Evolutionary conservation across 768 basidiomycete genomes (phyloP).

Genomic region (Tremella yokohamensis): DNA sequence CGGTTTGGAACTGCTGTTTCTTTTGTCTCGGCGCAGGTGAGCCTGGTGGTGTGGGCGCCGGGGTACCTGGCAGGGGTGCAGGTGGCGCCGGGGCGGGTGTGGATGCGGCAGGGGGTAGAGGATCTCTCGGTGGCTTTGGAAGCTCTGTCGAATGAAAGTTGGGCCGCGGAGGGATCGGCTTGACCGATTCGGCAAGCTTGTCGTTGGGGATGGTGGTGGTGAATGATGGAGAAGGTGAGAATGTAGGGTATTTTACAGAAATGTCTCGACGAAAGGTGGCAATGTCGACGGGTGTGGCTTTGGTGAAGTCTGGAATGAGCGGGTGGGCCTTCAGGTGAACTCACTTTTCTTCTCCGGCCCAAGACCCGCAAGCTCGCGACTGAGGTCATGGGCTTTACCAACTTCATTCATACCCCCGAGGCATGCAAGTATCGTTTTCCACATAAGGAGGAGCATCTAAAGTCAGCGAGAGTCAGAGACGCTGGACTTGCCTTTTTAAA

Average conservation of each 20-base stretch:
- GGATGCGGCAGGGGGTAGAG: constrained; percentile 54
- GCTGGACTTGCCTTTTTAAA: constrained; percentile 75
- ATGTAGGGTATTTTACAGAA: constrained; percentile 92
- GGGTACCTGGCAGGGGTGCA: constrained; percentile 63
- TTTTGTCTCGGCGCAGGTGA: constrained; percentile 71
- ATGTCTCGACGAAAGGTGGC: constrained; percentile 85
- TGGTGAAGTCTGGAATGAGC: constrained; percentile 61
- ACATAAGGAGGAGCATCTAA: constrained; percentile 66
- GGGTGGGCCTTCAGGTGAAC: constrained; percentile 6
- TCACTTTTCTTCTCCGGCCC: constrained; percentile 51
- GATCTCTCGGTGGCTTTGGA: constrained; percentile 14
- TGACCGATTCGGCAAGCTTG: constrained; percentile 82
- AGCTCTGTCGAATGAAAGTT: constrained; percentile 72
- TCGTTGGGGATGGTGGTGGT: constrained; percentile 45
- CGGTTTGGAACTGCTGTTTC: constrained; percentile 98
- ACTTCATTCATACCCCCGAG: constrained; percentile 89
- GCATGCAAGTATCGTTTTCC: constrained; percentile 89
- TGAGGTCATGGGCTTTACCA: constrained; percentile 72
- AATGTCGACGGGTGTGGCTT: constrained; percentile 86
- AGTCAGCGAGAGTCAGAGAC: too few species aligned
- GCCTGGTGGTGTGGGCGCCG: constrained; percentile 77
- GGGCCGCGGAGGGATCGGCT: constrained; percentile 87
- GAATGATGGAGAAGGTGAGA: constrained; percentile 58
- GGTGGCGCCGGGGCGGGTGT: constrained; percentile 91
- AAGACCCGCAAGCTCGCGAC: constrained; percentile 79